Base-by-base conservation (phyloP, 106 monocot species). In the Platanthera zijinensis region DNA sequence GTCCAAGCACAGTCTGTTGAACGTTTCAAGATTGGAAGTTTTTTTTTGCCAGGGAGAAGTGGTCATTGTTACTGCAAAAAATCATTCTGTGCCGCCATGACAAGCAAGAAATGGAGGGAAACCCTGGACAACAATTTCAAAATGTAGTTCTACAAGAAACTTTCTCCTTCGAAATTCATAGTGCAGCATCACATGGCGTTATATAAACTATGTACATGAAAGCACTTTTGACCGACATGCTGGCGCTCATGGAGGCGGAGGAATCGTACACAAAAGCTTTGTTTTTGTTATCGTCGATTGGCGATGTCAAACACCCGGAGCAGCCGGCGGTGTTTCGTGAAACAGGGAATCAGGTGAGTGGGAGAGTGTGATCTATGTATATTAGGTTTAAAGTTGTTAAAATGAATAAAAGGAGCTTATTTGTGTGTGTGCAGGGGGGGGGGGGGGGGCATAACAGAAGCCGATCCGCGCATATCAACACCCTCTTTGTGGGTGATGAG, bases 1-100 rank as follows among this genome's bases (percentile, higher is more conserved):
- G 7, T n/a, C 50, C 28, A 80, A 78, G 69, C 78, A 81, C 68
- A 57, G 77, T 71, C 79, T 85, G 9, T 22, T 8, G 45, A 77
- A 11, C 76, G 85, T 72, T 32, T 53, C 77, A 21, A 87, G 82
- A 82, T 83, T 85, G 11, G 72, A 56, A 52, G 80, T 78, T 13
- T 77, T 89, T 89, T 79, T 78, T 80, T 7, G 39, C 46, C 52
- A 67, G 79, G 67, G 84, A 89, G 19, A 86, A 86, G 72, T 89
- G 89, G 89, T 79, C 84, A 57, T 39, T 78, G 18, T 71, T 86
- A 84, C 70, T 48, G 54, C 19, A 80, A 63, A 77, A 80, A 80
- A 19, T 68, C 82, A 52, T 89, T 89, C 73, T 75, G 78, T 78
- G 83, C 82, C n/a, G 78, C 46, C 15, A 82, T 89, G 84, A 66